Evolutionary conservation across 108 stramenopile genomes (phyloP).

Genomic region (Pseudonitzschia delicatissima): DNA sequence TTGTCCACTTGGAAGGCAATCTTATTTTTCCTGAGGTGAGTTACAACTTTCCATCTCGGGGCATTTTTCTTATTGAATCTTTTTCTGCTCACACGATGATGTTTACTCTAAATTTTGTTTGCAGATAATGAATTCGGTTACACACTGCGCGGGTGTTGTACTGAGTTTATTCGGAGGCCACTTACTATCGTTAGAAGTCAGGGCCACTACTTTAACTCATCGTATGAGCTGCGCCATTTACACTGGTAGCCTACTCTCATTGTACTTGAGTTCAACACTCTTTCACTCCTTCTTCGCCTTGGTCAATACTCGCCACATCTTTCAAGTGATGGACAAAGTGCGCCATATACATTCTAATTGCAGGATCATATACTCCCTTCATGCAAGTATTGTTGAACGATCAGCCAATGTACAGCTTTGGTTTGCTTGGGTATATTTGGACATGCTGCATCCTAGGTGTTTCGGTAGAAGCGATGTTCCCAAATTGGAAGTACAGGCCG

Average conservation of each 20-base stretch:
- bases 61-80: background rate
- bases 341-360: constrained; percentile 96
- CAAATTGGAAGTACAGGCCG: constrained; percentile 51
- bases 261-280: constrained; percentile 85
- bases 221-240: constrained; percentile 70
- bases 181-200: constrained; percentile 50
- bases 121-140: constrained; percentile 88
- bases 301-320: constrained; percentile 50
- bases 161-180: constrained; percentile 66
- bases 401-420: constrained; percentile 45
- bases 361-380: constrained; percentile 96
- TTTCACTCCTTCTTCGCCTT: constrained; percentile 90
- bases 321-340: constrained; percentile 87
- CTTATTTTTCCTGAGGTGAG: constrained; percentile 76
- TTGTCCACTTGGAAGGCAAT: constrained; percentile 73
- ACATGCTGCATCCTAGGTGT: constrained; percentile 67
- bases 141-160: constrained; percentile 91
- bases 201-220: constrained; percentile 32
- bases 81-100: background rate
- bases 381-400: constrained; percentile 73
- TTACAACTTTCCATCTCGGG: background rate
- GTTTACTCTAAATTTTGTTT: too few relatives aligned
- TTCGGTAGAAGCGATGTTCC: constrained; percentile 54
- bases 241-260: constrained; percentile 65
- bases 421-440: constrained; percentile 85